phyloP scores from a whole-genome alignment of 371 early-diverging fungal species.

The Dichotomocladium elegans region DNA sequence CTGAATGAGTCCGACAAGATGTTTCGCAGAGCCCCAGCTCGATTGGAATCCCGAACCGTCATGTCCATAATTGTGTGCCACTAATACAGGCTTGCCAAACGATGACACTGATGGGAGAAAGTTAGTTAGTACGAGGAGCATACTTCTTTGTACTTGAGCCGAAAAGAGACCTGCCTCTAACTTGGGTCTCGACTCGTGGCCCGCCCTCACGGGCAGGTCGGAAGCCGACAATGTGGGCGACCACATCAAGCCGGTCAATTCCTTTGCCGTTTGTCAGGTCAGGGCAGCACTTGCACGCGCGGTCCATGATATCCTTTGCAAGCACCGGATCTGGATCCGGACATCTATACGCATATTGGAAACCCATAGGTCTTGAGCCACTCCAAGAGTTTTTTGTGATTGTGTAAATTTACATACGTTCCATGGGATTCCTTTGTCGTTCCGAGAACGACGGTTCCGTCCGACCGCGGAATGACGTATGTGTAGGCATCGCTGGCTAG shows the following conservation, averaged over 20 bases:
- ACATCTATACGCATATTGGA: not conserved
- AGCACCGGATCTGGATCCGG: not conserved
- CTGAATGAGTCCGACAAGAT: slow-evolving; percentile 43
- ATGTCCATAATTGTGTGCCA: slow-evolving; percentile 78
- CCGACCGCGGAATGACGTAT: slow-evolving; percentile 73
- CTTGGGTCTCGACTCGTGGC: slow-evolving; percentile 63
- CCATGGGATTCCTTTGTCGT: slow-evolving; percentile 64
- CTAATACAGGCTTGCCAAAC: slow-evolving; percentile 37
- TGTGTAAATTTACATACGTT: slow-evolving; percentile 31
- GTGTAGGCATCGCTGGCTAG: slow-evolving; percentile 32
- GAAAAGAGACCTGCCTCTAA: slow-evolving; percentile 24
- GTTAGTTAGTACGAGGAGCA: not conserved
- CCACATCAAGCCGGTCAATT: slow-evolving; percentile 38
- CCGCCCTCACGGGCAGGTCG: slow-evolving; percentile 61
- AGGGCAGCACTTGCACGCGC: slow-evolving; percentile 21
- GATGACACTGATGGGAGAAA: slow-evolving; percentile 21
- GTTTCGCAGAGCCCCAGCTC: slow-evolving; percentile 69
- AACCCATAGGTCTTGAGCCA: no score
- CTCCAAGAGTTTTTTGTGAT: not conserved
- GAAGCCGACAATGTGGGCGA: slow-evolving; percentile 58
- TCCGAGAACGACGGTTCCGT: slow-evolving; percentile 74
- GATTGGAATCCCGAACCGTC: slow-evolving; percentile 59
- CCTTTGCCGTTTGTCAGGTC: slow-evolving; percentile 34
- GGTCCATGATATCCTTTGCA: slow-evolving; percentile 21
- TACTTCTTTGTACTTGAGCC: not conserved